phyloP scores from a whole-genome alignment of 257 asterid genomes.

The Scutellaria baicalensis region DNA sequence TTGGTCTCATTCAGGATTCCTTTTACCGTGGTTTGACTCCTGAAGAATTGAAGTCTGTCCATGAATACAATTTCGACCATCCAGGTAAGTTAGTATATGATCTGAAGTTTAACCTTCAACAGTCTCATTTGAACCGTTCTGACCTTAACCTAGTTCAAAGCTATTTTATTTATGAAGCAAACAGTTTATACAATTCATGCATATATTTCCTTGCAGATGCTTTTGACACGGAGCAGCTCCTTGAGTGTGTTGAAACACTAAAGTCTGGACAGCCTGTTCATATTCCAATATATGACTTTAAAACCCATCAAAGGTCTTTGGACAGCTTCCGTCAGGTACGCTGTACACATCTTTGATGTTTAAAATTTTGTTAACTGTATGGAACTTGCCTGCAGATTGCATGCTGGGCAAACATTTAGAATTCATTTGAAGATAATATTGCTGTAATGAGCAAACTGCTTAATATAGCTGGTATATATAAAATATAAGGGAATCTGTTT shows the following conservation, averaged over 20 bases:
- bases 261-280: conserved; percentile 74
- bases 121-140: not conserved
- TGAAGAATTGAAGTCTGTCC: conserved; percentile 71
- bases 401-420: not conserved
- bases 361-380: not conserved
- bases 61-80: conserved; percentile 94
- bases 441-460: not conserved
- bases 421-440: not conserved
- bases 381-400: not conserved
- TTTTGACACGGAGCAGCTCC: conserved; percentile 95
- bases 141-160: conserved; percentile 2
- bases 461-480: conserved; percentile 2
- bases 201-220: conserved; percentile 57
- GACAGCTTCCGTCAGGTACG: conserved; percentile 89
- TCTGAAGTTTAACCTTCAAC: not conserved
- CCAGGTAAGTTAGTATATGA: conserved; percentile 52
- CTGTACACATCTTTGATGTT: not conserved
- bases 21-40: conserved; percentile 90
- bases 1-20: conserved; percentile 61
- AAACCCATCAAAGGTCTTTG: conserved; percentile 79
- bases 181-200: not conserved
- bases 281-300: conserved; percentile 90
- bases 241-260: conserved; percentile 74
- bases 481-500: not conserved
- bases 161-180: not conserved